A percentile compares a stretch with the other conserved stretches of the same genome.
phyloP scores from a whole-genome alignment of 306 rosid genomes.

The Geum urbanum region DNA sequence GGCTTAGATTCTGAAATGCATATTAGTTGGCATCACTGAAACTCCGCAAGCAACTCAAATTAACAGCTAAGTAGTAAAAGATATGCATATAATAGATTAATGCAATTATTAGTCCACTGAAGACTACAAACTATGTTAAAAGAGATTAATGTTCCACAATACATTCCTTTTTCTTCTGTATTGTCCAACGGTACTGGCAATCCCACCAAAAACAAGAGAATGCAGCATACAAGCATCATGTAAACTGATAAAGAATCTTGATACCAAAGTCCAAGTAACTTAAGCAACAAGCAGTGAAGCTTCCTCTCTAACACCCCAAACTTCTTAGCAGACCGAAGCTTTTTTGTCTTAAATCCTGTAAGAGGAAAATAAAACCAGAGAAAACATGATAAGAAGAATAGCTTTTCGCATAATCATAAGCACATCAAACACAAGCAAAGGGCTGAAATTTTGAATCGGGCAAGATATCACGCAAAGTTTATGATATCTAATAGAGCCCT shows the following conservation, averaged over 20 bases:
- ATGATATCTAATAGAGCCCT: neutral
- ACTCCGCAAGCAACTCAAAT: neutral
- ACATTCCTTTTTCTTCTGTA: constrained; percentile 4
- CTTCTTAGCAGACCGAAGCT: constrained; percentile 7
- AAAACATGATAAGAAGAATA: neutral
- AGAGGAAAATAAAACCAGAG: neutral
- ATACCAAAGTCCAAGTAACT: neutral
- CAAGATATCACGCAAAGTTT: neutral
- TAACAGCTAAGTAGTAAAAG: neutral
- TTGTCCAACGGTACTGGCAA: constrained; percentile 10
- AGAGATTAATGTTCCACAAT: constrained; percentile 12
- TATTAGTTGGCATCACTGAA: neutral
- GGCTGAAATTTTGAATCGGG: neutral
- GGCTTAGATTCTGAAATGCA: neutral
- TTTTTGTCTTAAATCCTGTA: constrained; percentile 24
- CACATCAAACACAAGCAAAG: neutral
- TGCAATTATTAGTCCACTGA: neutral
- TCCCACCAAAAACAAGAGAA: neutral
- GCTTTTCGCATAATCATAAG: neutral
- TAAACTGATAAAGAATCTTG: neutral
- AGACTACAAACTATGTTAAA: neutral
- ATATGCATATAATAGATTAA: neutral
- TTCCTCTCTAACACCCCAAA: constrained; percentile 6
- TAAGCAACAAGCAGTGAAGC: constrained; percentile 1
- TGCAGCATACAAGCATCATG: constrained; percentile 1